phyloP scores from a whole-genome alignment of 768 basidiomycete genomes.

The Clavulina sp. region DNA sequence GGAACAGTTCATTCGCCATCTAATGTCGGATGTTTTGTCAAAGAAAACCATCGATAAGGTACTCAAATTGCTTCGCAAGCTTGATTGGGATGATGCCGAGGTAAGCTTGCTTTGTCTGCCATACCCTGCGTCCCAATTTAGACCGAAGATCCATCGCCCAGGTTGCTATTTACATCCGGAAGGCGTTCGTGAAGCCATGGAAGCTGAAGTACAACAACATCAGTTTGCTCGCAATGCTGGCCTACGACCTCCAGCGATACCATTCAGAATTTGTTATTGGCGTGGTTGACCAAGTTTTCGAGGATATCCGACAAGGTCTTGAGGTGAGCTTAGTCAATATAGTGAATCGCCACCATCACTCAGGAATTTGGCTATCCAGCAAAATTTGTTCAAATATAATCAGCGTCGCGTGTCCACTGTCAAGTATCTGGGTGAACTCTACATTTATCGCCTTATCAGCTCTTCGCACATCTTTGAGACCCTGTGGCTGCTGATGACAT shows the following conservation, averaged over 20 bases:
- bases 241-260: conserved; percentile 87
- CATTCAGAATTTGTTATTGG: conserved; percentile 75
- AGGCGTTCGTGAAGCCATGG: conserved; percentile 91
- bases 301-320: conserved; percentile 76
- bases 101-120: conserved; percentile 12
- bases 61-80: conserved; percentile 75
- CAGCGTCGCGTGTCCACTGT: conserved; percentile 82
- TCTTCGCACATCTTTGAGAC: conserved; percentile 85
- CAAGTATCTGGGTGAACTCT: conserved; percentile 92
- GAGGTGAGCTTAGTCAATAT: conserved; percentile 27
- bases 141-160: background rate
- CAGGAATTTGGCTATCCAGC: conserved; percentile 19
- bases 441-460: conserved; percentile 84
- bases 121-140: background rate
- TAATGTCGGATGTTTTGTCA: conserved; percentile 84
- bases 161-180: conserved; percentile 27
- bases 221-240: conserved; percentile 77
- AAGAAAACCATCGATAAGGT: conserved; percentile 95
- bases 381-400: conserved; percentile 88
- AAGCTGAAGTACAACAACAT: conserved; percentile 90
- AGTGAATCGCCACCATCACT: background rate
- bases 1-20: conserved; percentile 86
- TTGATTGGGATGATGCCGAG: conserved; percentile 78
- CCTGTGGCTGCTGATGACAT: conserved; percentile 85
- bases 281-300: conserved; percentile 87